Base-by-base conservation (phyloP, 768 basidiomycete genomes). In the Lactarius sp. region DNA sequence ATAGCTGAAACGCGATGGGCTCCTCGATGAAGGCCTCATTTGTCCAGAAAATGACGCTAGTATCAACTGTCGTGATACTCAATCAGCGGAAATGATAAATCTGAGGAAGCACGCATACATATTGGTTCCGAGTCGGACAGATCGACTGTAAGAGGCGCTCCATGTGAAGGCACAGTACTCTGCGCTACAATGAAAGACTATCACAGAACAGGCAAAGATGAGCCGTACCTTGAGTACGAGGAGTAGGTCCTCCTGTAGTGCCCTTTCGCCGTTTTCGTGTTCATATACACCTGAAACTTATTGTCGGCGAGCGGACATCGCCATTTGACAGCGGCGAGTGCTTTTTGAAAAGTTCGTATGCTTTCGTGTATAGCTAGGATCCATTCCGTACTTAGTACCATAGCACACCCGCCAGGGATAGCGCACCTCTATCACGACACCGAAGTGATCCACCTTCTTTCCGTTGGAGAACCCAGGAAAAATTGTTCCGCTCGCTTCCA, bases 301-400 rank as follows among this genome's bases (percentile, higher is more conserved):
- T 49, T 22, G 31, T 52, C 27, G 16, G 55, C 16, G 44, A 61
- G n/a, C 16, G 20, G 41, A 50, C 82, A 20, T 80, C 77, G 54
- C 54, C 56, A 27, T 76, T 70, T 39, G 76, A 67, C 33, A 60
- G 41, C 1, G 82, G 74, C 49, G 77, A 78, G 70, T 90, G 83
- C 68, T 85, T 87, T 77, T 96, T 98, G 79, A 97, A 93, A 12
- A 94, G 73, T 68, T 96, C 92, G 74, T 99, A 98, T 1, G 97
- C 81, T 71, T 95, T 94, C 7, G 93, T 97, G 71, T 94, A 95
- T 1, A 99, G 80, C 92, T 95, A 59, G 6, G 20, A 44, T 51
- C 36, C 20, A 9, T 12, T 34, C 33, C 33, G 18, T 6, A 37
- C 9, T 58, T 31, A 68, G 67, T 8, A n/a, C 16, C n/a, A 33